Conservation (phyloP, 306 rosid species). For the Cucurbita argyrosperma region DNA sequence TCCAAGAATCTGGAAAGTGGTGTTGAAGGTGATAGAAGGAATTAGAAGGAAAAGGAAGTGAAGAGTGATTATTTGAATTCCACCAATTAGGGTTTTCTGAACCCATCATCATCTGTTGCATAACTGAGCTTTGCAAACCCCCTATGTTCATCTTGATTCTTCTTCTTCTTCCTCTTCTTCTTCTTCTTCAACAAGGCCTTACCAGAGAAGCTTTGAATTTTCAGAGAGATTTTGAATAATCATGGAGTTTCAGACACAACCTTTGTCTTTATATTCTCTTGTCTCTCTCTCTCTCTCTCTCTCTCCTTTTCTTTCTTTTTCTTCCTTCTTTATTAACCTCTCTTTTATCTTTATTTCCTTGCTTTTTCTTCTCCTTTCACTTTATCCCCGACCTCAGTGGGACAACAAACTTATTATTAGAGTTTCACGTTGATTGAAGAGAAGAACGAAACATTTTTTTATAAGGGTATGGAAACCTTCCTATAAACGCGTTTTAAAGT, state of each 20-base stretch:
- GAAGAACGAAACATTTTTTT: too few species aligned
- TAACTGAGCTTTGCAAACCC: conserved; percentile 63
- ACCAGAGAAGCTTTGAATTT: not conserved
- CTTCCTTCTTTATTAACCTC: conserved; percentile 26
- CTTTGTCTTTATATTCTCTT: conserved; percentile 28
- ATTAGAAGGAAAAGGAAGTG: conserved; percentile 31
- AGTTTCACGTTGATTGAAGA: too few species aligned
- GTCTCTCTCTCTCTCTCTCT: conserved; percentile 6
- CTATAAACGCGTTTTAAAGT: too few species aligned
- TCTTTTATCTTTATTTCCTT: conserved; percentile 23
- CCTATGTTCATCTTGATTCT: conserved; percentile 56
- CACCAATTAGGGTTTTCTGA: conserved; percentile 91
- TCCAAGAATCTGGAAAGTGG: conserved; percentile 72
- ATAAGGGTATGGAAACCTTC: too few species aligned
- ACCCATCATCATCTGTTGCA: conserved; percentile 85
- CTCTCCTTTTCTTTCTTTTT: not conserved
- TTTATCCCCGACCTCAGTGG: conserved; percentile 64
- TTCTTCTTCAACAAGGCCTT: not conserved
- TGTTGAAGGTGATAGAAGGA: conserved; percentile 43
- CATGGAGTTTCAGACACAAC: conserved; percentile 51
- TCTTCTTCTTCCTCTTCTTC: conserved; percentile 4
- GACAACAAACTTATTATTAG: conserved; percentile 40
- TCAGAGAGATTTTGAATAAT: conserved; percentile 45
- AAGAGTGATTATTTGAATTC: conserved; percentile 26
- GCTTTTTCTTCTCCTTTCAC: conserved; percentile 18